Conservation (phyloP, 202 grass and related monocot genomes). For the Setaria italica region DNA sequence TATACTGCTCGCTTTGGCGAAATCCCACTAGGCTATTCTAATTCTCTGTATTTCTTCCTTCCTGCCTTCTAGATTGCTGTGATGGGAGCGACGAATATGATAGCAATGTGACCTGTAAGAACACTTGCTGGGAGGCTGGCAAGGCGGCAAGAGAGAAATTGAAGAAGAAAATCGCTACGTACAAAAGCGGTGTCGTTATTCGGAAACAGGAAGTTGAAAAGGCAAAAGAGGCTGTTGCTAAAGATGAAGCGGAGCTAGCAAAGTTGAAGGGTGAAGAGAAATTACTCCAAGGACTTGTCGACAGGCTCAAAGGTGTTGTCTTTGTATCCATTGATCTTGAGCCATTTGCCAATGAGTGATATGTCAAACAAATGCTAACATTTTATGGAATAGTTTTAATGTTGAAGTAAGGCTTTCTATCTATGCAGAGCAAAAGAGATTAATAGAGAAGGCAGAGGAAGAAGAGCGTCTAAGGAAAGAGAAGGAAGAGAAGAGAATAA, state of each 20-base stretch:
- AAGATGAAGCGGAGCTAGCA: slow-evolving; percentile 77
- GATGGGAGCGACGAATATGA: slow-evolving; percentile 98
- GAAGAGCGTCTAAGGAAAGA: slow-evolving; percentile 88
- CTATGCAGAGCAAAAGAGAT: slow-evolving; percentile 81
- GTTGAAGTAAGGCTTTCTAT: slow-evolving; percentile 34
- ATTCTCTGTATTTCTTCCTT: slow-evolving; percentile 19
- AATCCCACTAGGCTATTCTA: slow-evolving; percentile 5
- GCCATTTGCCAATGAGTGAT: slow-evolving; percentile 8
- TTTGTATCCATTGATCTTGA: slow-evolving; percentile 1
- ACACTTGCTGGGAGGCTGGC: slow-evolving; percentile 98
- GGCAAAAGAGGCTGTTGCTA: slow-evolving; percentile 80
- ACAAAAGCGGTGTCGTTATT: slow-evolving; percentile 76
- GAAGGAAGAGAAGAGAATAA: slow-evolving; percentile 86
- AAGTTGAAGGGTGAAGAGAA: slow-evolving; percentile 92
- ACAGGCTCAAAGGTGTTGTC: slow-evolving; percentile 81
- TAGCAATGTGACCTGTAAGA: slow-evolving; percentile 74
- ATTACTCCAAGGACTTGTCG: slow-evolving; percentile 75
- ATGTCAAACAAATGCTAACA: slow-evolving; percentile 28
- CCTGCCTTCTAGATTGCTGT: slow-evolving; percentile 77
- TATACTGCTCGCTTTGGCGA: neutral
- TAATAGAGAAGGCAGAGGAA: slow-evolving; percentile 92
- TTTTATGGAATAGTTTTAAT: slow-evolving; percentile 12
- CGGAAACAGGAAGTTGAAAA: slow-evolving; percentile 78
- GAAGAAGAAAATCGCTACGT: slow-evolving; percentile 85
- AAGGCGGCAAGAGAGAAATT: slow-evolving; percentile 90